A percentile compares a stretch with the other conserved stretches of the same genome.
Conservation (phyloP, 2,329 filamentous ascomycete species). For the Zasmidium angulare region DNA sequence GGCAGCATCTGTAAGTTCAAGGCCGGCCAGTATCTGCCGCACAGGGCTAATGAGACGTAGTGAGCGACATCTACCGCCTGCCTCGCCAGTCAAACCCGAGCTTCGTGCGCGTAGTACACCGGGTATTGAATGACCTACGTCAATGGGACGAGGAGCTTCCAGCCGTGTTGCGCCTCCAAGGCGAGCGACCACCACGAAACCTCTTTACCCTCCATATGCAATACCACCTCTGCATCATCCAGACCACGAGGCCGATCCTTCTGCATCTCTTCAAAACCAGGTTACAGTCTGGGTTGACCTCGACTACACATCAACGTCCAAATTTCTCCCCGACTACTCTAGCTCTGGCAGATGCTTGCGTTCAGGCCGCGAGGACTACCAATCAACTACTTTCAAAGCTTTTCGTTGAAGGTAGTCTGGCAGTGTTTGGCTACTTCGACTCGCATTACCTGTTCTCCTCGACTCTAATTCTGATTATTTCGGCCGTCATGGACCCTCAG, state of each 20-base stretch:
- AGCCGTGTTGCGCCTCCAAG: conserved; percentile 33
- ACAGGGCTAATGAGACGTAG: conserved; percentile 11
- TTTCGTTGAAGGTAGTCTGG: conserved; percentile 50
- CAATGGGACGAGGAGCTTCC: conserved; percentile 40
- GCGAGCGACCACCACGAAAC: conserved; percentile 29
- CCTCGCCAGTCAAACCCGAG: conserved; percentile 23
- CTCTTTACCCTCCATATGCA: conserved; percentile 39
- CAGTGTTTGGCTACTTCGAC: conserved; percentile 50
- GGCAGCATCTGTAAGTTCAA: conserved; percentile 29
- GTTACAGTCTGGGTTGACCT: background rate
- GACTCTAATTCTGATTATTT: conserved; percentile 46
- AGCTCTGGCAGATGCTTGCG: conserved; percentile 42
- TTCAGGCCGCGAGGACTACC: conserved; percentile 47
- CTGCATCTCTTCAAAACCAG: conserved; percentile 33
- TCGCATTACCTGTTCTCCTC: conserved; percentile 51
- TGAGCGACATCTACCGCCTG: conserved; percentile 27
- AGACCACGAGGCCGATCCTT: conserved; percentile 36
- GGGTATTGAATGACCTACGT: conserved; percentile 38
- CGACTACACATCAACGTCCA: conserved; percentile 10
- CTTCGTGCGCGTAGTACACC: conserved; percentile 40
- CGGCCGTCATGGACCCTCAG: conserved; percentile 38
- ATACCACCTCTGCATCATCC: conserved; percentile 39
- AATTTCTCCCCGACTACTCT: conserved; percentile 32
- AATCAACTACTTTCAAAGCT: conserved; percentile 44
- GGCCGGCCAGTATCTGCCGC: conserved; percentile 18